Evolutionary conservation across 345 rosid species (phyloP).

Genomic region (Citrus medica): DNA sequence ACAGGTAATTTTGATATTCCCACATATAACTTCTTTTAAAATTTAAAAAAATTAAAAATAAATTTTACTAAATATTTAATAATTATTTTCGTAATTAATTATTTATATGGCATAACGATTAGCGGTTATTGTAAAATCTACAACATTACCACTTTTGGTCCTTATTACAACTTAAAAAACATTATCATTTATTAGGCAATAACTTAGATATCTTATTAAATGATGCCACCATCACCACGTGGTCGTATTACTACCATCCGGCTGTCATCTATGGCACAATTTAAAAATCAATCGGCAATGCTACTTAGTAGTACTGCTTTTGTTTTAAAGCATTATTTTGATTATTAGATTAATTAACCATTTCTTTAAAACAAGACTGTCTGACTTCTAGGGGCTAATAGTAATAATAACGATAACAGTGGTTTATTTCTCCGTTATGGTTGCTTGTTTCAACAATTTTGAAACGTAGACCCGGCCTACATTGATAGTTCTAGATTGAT

Average conservation of each 20-base stretch:
- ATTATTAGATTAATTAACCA: neutral
- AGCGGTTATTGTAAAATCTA: too few species aligned
- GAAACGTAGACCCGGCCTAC: neutral
- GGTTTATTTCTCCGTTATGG: neutral
- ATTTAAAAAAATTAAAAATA: too few species aligned
- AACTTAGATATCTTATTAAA: too few species aligned
- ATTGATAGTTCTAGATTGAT: too few species aligned
- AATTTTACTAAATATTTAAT: too few species aligned
- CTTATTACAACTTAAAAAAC: too few species aligned
- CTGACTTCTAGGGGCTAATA: neutral
- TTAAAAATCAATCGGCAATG: neutral
- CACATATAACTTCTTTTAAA: too few species aligned
- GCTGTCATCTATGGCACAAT: neutral
- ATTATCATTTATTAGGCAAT: too few species aligned
- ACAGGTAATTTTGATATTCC: rapidly evolving
- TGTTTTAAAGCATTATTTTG: neutral
- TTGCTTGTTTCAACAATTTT: neutral
- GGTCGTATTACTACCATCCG: too few species aligned
- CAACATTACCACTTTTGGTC: too few species aligned
- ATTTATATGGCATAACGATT: too few species aligned
- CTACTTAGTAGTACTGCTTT: neutral
- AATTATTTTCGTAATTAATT: rapidly evolving
- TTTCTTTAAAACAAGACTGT: neutral
- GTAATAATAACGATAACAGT: neutral
- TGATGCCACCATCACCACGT: too few species aligned